Conservation (phyloP, 148 eudicot genomes). For the Beta vulgaris region DNA sequence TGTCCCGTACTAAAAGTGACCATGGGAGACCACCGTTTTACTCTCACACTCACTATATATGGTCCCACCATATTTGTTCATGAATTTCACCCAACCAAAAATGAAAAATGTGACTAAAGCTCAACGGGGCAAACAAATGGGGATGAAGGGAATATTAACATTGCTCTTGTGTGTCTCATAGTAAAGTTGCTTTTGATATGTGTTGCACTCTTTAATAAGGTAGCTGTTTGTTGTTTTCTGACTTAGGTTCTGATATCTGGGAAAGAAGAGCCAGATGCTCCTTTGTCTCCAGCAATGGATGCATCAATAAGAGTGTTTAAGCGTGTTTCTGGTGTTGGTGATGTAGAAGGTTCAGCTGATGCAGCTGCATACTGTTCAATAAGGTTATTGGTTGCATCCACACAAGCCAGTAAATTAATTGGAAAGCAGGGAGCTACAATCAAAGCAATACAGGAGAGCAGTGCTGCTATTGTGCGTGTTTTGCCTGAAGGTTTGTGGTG, state of each 20-base stretch:
- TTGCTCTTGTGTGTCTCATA: not conserved
- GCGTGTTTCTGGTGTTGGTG: conserved; percentile 37
- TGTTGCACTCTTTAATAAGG: not conserved
- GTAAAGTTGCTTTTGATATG: not conserved
- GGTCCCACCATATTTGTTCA: no score
- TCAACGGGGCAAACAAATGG: no score
- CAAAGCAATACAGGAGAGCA: conserved; percentile 62
- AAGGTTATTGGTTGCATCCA: conserved; percentile 37
- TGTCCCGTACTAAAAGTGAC: no score
- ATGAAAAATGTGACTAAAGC: no score
- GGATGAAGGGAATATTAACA: not conserved
- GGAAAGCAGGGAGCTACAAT: conserved; percentile 46
- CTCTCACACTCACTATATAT: no score
- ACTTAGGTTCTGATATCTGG: conserved; percentile 47
- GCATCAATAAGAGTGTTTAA: conserved; percentile 44
- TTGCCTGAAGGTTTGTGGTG: conserved; percentile 54
- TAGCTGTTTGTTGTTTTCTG: not conserved
- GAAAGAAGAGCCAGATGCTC: conserved; percentile 45
- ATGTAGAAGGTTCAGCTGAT: conserved; percentile 28
- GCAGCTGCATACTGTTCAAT: conserved; percentile 42
- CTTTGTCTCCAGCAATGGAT: conserved; percentile 50
- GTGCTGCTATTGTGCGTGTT: conserved; percentile 72
- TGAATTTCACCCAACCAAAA: no score
- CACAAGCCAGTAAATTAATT: conserved; percentile 41
- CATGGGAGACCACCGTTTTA: no score